Conservation (phyloP, 257 asterid genomes). For the Penstemon davidsonii region DNA sequence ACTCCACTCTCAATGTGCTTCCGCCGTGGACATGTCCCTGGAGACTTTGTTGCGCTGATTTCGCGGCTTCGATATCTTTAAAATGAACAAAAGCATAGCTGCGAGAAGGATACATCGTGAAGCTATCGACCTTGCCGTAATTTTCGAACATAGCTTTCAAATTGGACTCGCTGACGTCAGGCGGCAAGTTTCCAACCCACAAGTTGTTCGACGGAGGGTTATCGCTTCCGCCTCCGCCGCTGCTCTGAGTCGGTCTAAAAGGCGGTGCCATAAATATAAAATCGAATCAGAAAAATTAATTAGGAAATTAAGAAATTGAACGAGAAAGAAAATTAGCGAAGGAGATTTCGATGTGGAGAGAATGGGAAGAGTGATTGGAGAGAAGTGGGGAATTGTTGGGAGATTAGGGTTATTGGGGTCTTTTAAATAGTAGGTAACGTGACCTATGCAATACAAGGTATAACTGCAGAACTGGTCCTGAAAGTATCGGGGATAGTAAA, state of each 20-base stretch:
- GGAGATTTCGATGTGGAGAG: conserved; percentile 13
- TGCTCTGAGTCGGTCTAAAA: conserved; percentile 24
- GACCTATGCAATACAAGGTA: too few species aligned
- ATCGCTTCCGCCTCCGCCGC: conserved; percentile 36
- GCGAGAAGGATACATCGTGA: conserved; percentile 67
- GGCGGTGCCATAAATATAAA: conserved; percentile 33
- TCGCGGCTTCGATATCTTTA: conserved; percentile 63
- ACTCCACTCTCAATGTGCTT: conserved; percentile 67
- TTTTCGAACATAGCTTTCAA: conserved; percentile 57
- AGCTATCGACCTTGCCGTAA: conserved; percentile 67
- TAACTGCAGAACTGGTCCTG: too few species aligned
- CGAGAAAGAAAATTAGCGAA: background rate
- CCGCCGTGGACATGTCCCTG: conserved; percentile 73
- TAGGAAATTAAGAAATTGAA: background rate
- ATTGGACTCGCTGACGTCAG: conserved; percentile 69
- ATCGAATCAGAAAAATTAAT: background rate
- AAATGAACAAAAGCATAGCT: conserved; percentile 75
- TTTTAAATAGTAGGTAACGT: too few species aligned
- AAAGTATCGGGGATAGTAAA: too few species aligned
- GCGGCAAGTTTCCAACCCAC: conserved; percentile 81
- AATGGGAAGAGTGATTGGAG: background rate
- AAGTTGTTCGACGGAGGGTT: conserved; percentile 78
- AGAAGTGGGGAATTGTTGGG: background rate
- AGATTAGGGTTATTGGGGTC: conserved; percentile 23
- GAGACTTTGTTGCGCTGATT: conserved; percentile 66